Evolutionary conservation across 2,329 filamentous ascomycete species (phyloP).

Genomic region (Didymella lethalis): DNA sequence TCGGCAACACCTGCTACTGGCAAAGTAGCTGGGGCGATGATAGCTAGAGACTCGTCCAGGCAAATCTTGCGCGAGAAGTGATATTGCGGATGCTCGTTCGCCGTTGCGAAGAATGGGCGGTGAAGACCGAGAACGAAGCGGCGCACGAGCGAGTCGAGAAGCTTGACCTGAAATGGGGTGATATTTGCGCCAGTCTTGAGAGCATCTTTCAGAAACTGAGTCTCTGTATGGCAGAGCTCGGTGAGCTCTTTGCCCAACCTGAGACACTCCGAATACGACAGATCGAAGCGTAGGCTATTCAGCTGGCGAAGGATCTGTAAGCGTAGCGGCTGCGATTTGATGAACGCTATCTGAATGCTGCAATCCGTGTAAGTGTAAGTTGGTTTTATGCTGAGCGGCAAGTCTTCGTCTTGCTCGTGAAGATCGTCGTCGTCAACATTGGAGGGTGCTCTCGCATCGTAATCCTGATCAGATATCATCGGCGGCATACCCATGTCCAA

Average conservation of each 20-base stretch:
- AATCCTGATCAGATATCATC: slow-evolving; percentile 48
- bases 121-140: slow-evolving; percentile 66
- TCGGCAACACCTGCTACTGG: slow-evolving; percentile 23
- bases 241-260: slow-evolving; percentile 38
- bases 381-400: slow-evolving; percentile 33
- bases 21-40: slow-evolving; percentile 29
- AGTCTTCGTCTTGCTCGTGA: slow-evolving; percentile 30
- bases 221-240: slow-evolving; percentile 31
- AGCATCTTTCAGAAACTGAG: slow-evolving; percentile 26
- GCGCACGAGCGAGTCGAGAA: slow-evolving; percentile 61
- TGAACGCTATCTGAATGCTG: slow-evolving; percentile 49
- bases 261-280: slow-evolving; percentile 43
- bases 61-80: slow-evolving; percentile 60
- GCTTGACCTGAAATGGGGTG: slow-evolving; percentile 56
- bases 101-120: slow-evolving; percentile 56
- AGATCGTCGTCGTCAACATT: slow-evolving; percentile 55
- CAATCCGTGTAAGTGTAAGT: slow-evolving; percentile 44
- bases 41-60: slow-evolving; percentile 50
- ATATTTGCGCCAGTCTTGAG: slow-evolving; percentile 15
- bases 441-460: slow-evolving; percentile 48
- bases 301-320: slow-evolving; percentile 47
- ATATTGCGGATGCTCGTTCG: slow-evolving; percentile 56
- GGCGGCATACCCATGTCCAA: slow-evolving; percentile 51
- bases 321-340: slow-evolving; percentile 47
- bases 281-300: slow-evolving; percentile 43